Conservation (phyloP, 176 grass and related monocot species). For the Raddia guianensis region DNA sequence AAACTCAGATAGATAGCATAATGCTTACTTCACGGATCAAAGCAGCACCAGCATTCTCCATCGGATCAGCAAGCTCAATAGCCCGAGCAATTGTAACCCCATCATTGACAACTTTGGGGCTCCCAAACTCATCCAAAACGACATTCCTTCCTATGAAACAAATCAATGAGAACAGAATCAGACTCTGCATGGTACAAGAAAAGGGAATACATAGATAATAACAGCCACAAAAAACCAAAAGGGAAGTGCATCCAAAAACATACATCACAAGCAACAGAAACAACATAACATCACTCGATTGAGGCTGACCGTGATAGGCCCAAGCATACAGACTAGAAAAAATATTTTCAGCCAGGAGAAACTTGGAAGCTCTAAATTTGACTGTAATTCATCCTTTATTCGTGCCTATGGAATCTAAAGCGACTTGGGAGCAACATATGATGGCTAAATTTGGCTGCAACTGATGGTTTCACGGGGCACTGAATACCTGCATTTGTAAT, state of each 20-base stretch:
- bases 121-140: constrained; percentile 90
- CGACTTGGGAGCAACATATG: background rate
- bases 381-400: background rate
- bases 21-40: constrained; percentile 79
- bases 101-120: constrained; percentile 86
- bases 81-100: constrained; percentile 87
- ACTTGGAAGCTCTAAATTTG: background rate
- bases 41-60: constrained; percentile 91
- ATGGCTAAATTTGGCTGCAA: background rate
- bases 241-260: background rate
- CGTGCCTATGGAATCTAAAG: background rate
- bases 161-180: background rate
- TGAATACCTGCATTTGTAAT: background rate
- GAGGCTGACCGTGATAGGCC: background rate
- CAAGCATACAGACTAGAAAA: background rate
- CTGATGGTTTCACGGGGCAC: background rate
- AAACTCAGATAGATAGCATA: background rate
- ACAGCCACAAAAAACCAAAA: background rate
- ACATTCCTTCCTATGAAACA: constrained; percentile 77
- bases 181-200: background rate
- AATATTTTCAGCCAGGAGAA: background rate
- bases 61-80: constrained; percentile 89
- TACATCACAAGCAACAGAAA: background rate
- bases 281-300: background rate
- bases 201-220: background rate